Conservation (phyloP, 2,329 filamentous ascomycete species). For the Teratosphaeriaceae sp. region DNA sequence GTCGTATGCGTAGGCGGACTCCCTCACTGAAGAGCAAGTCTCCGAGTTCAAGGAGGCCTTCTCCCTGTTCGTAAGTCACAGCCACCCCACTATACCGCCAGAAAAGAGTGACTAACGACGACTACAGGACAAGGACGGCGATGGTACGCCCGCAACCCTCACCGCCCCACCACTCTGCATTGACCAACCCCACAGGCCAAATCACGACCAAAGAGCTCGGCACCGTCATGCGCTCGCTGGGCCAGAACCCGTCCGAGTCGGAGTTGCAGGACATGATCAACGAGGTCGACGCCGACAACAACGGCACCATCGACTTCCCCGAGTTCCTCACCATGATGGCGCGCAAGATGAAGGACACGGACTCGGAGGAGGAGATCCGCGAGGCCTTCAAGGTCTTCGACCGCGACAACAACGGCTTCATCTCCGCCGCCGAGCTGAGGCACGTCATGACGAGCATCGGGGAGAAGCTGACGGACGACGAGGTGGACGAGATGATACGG, state of each 20-base stretch:
- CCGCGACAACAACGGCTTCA: constrained; percentile 59
- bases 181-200: constrained; percentile 40
- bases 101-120: constrained; percentile 13
- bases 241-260: constrained; percentile 55
- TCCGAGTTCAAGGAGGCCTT: constrained; percentile 99
- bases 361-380: constrained; percentile 58
- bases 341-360: constrained; percentile 54
- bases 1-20: constrained; percentile 65
- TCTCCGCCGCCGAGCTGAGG: constrained; percentile 55
- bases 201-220: constrained; percentile 59
- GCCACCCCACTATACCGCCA: constrained; percentile 1
- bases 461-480: constrained; percentile 57
- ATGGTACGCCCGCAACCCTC: constrained; percentile 37
- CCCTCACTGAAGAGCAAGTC: constrained; percentile 99
- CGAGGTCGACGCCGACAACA: constrained; percentile 59
- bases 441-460: constrained; percentile 59
- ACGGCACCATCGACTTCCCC: constrained; percentile 59
- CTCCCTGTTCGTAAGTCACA: constrained; percentile 89
- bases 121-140: constrained; percentile 51
- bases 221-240: constrained; percentile 57
- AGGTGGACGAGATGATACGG: constrained; percentile 60
- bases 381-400: constrained; percentile 62
- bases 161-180: constrained; percentile 1
- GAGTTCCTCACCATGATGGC: constrained; percentile 64
- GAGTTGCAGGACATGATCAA: constrained; percentile 62